phyloP scores from a whole-genome alignment of 139 green algal genomes.

The Coelastrella sp. region DNA sequence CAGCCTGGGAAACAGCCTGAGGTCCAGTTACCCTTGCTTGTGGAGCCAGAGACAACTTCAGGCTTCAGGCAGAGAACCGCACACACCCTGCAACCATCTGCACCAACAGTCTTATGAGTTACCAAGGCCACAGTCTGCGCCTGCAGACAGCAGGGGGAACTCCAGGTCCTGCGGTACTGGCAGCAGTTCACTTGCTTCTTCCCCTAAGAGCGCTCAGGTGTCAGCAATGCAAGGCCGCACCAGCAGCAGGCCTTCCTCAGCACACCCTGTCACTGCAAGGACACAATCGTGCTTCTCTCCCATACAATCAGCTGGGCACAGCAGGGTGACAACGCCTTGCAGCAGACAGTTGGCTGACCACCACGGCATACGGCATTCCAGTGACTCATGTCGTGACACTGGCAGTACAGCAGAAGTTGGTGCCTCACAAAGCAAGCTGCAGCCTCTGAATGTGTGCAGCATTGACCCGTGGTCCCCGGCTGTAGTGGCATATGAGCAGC shows the following conservation, averaged over 20 bases:
- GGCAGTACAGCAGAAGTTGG: background rate
- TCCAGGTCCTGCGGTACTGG: too few relatives aligned
- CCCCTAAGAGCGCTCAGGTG: background rate
- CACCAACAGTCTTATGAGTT: background rate
- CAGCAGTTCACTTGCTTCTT: background rate
- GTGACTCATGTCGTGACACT: background rate
- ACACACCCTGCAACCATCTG: background rate
- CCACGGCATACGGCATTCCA: background rate
- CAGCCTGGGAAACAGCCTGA: constrained; percentile 10
- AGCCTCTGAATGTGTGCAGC: too few relatives aligned
- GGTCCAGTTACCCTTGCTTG: background rate
- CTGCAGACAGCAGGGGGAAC: background rate
- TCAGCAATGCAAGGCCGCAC: background rate
- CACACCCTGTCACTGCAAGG: too few relatives aligned
- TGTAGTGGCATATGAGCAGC: constrained; percentile 22
- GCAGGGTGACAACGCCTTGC: background rate
- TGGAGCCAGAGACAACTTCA: constrained; percentile 8
- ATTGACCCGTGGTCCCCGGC: constrained; percentile 26
- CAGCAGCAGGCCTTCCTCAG: too few relatives aligned
- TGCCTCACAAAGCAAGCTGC: background rate
- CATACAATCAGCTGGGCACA: background rate
- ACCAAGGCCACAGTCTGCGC: background rate
- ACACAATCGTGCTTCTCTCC: too few relatives aligned
- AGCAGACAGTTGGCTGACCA: background rate
- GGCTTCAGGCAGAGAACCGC: background rate